Evolutionary conservation across 129 eudicot genomes (phyloP).

Genomic region (Lactuca saligna): DNA sequence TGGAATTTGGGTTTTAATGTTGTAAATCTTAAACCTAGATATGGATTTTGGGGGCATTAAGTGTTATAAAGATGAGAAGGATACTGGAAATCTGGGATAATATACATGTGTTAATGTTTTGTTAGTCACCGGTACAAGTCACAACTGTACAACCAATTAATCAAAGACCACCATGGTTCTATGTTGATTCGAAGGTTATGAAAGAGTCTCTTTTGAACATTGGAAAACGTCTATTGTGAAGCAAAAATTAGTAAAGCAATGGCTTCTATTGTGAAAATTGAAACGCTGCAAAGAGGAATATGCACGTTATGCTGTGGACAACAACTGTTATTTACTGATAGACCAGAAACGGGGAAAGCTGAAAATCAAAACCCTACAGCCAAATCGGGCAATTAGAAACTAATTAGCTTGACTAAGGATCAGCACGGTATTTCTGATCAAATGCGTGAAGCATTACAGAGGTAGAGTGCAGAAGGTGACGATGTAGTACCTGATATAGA

Average conservation of each 20-base stretch:
- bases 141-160: too few species aligned
- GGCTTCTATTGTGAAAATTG: background rate
- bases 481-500: conserved; percentile 33
- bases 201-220: too few species aligned
- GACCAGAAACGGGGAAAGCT: background rate
- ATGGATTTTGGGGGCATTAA: too few species aligned
- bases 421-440: conserved; percentile 6
- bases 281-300: background rate
- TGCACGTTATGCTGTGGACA: background rate
- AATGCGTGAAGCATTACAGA: background rate
- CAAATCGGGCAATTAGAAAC: background rate
- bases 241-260: background rate
- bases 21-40: too few species aligned
- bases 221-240: too few species aligned
- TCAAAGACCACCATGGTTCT: too few species aligned
- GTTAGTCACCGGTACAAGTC: too few species aligned
- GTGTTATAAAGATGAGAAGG: too few species aligned
- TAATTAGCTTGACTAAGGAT: background rate
- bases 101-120: too few species aligned
- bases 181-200: too few species aligned
- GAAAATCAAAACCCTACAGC: conserved; percentile 21
- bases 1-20: too few species aligned
- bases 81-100: too few species aligned
- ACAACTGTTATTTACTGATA: conserved; percentile 10
- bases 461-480: background rate